A percentile compares a stretch with the other conserved stretches of the same genome.
Conservation (phyloP, 2,329 filamentous ascomycete species). For the Blumeria graminis region DNA sequence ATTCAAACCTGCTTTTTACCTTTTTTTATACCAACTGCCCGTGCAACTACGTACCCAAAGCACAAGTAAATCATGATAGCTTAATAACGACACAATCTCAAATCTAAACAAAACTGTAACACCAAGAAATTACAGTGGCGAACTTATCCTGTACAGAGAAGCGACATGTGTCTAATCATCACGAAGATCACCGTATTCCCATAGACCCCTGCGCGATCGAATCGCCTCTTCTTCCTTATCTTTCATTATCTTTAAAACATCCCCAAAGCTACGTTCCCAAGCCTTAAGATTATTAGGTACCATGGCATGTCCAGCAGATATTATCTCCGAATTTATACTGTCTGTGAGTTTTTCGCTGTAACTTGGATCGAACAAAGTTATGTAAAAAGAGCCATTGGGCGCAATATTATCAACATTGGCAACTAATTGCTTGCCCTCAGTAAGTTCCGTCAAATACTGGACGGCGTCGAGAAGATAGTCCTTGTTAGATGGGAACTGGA, state of each 20-base stretch:
- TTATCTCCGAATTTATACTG: constrained; percentile 73
- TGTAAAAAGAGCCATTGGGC: constrained; percentile 58
- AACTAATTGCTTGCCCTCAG: constrained; percentile 54
- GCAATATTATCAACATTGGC: constrained; percentile 76
- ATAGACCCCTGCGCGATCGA: constrained; percentile 61
- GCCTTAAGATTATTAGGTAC: constrained; percentile 76
- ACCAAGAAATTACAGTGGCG: no score
- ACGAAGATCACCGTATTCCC: constrained; percentile 94
- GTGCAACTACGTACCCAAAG: no score
- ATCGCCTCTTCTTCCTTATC: constrained; percentile 60
- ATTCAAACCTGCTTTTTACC: no score
- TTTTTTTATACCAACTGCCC: no score
- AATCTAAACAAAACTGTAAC: no score
- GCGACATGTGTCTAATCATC: constrained; percentile 34
- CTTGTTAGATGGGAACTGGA: constrained; percentile 60
- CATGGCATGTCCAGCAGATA: constrained; percentile 68
- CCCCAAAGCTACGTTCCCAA: constrained; percentile 60
- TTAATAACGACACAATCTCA: no score
- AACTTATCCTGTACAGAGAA: no score
- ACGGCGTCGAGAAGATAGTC: constrained; percentile 72
- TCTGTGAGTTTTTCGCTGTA: constrained; percentile 38
- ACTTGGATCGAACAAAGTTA: constrained; percentile 69
- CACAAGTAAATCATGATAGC: no score
- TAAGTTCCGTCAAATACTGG: constrained; percentile 48
- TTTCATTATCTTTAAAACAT: constrained; percentile 47